These are phyloP conservation scores for Erythrophleum ivorense DNA, from an alignment of 331 rosid genomes.

Conservation along the genomic window DNA sequence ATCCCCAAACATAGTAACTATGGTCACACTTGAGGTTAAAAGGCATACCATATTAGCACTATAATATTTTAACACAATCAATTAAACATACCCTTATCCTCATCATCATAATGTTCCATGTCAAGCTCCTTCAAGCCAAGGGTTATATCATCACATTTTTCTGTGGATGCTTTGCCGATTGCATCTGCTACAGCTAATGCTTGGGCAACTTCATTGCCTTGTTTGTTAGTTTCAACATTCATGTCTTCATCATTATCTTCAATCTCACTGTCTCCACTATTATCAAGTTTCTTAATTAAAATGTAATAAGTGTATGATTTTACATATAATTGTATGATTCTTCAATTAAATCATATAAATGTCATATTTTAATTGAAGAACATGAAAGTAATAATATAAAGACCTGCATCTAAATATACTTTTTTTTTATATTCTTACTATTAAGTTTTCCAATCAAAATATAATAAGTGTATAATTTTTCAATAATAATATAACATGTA, in stretches of 20 bases:
- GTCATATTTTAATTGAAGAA: too few relatives aligned
- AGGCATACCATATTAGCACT: background rate
- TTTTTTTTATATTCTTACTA: too few relatives aligned
- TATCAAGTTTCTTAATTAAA: too few relatives aligned
- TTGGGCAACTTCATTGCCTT: constrained; percentile 52
- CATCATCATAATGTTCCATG: constrained; percentile 86
- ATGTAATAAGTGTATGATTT: too few relatives aligned
- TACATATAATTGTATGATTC: too few relatives aligned
- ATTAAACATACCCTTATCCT: constrained; percentile 62
- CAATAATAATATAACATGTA: too few relatives aligned
- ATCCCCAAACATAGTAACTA: background rate
- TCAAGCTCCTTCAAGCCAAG: constrained; percentile 72
- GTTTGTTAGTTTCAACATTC: constrained; percentile 38
- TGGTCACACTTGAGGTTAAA: background rate
- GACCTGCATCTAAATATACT: too few relatives aligned
- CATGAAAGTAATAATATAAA: too few relatives aligned
- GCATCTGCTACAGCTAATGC: constrained; percentile 73
- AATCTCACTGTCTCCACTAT: constrained; percentile 48
- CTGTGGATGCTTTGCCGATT: constrained; percentile 54
- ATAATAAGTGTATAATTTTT: too few relatives aligned
- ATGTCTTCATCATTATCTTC: constrained; percentile 56
- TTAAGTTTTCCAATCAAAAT: too few relatives aligned
- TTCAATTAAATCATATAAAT: too few relatives aligned
- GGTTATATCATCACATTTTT: constrained; percentile 55
- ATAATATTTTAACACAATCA: background rate